Evolutionary conservation across 2,329 filamentous ascomycete genomes (phyloP), one percentile per base, ranked within the genome.

Genomic region (Dothidotthia symphoricarpi): DNA sequence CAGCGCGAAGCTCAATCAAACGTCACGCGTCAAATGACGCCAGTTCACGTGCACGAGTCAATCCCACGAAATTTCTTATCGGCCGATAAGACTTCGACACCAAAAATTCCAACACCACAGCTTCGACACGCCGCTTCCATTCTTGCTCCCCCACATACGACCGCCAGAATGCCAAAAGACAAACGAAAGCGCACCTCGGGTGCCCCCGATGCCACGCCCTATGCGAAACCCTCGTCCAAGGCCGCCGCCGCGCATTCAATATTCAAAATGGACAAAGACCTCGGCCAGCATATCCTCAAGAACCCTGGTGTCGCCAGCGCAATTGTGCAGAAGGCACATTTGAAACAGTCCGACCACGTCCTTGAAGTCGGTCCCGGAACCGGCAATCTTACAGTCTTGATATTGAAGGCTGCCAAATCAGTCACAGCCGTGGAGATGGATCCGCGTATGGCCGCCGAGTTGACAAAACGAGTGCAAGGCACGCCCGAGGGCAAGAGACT

Each of bases 181-280:
- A 57, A 66, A 54, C 59, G 64, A 53, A 63, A 67, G 57, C 49
- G 55, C 49, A 49, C 55, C 52, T 44, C 62, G 39, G 49, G 39
- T 38, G 51, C 40, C 34, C 53, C 49, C 39, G 67, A 70, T 43
- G 49, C 61, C 31, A 67, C 70, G 8, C 73, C 72, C 0, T 75
- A 75, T 41, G 57, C 69, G 3, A 70, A 69, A 32, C 64, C 69
- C 3, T 64, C 69, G 3, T 49, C 59, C 35, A 79, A 80, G 64
- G 60, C 72, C 15, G 67, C 69, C 26, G 70, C 73, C 5, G 73
- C 74, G 28, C 89, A 95, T 72, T 90, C 87, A 57, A 88, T 96
- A 69, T 97, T 97, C 80, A 95, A 94, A 67, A 95, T 96, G 81
- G 95, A 95, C 75, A 93, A 86, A 55, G 81, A 91, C 66, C 80